Base-by-base conservation (phyloP, 257 asterid species). In the Solanum chmielewskii region DNA sequence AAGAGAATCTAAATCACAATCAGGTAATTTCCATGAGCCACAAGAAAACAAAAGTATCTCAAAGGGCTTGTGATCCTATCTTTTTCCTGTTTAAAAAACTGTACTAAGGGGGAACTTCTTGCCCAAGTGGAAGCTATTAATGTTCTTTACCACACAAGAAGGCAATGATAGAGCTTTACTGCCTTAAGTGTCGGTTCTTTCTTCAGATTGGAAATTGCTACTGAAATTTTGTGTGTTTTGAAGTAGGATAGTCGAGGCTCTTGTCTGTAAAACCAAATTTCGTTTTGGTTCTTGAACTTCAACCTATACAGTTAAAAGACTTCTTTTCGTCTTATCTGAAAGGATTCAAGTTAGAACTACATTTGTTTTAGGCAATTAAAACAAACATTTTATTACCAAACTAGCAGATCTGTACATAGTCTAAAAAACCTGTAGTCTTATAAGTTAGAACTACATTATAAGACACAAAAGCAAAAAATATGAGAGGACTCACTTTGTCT, bases 401-500 rank as follows among this genome's bases (percentile, higher is more conserved):
- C 7, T 37, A 37, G 39, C 39, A 37, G 39, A 37, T 37, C 39
- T 37, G 39, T 37, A 37, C 39, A 37, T 37, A 37, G 7, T 37
- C 39, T 5, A 37, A 37, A 37, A 37, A 37, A 37, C 7, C 39
- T 37, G 39, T 37, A 37, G 39, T 37, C 39, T 37, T 37, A 37
- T 37, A 64, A 76, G 39, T 62, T 27, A n/a, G 52, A 71, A 68
- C 81, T 20, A 41, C 64, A 42, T 25, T 37, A 42, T 14, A 13
- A 35, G 44, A 68, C 66, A 44, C 45, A 23, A 70, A 45, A 66
- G 52, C 75, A 23, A 44, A 9, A 9, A 42, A 47, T 10, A 86
- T 13, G 81, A 47, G 84, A 66, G 21, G 60, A 42, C 94, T 92
- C 84, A 96, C 99, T 92, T 95, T 11, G 99, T 95, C 90, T 96